Conservation (phyloP, 257 asterid species). For the Plantago ovata region DNA sequence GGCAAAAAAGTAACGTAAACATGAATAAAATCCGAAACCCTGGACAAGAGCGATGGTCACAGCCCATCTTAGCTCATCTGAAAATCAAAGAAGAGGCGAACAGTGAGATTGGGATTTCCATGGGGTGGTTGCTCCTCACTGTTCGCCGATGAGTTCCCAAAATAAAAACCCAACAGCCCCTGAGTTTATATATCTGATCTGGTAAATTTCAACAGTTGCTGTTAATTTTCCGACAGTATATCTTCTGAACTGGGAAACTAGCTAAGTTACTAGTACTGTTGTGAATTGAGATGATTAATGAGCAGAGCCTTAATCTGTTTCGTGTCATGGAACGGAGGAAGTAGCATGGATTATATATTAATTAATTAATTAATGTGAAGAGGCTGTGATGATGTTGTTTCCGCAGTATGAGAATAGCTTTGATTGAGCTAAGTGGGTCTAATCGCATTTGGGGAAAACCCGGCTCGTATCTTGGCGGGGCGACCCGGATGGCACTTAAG, state of each 20-base stretch:
- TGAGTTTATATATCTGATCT: no score
- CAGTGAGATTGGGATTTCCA: not conserved
- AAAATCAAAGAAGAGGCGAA: not conserved
- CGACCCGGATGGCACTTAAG: constrained; percentile 13
- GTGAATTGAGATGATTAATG: no score
- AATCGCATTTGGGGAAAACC: not conserved
- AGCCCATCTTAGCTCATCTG: not conserved
- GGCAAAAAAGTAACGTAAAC: not conserved
- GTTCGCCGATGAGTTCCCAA: constrained; percentile 7
- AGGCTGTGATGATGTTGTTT: constrained; percentile 25
- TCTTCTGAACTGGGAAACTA: no score
- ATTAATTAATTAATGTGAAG: no score
- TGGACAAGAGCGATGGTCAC: not conserved
- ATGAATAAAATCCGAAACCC: not conserved
- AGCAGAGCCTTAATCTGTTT: no score
- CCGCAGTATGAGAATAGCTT: not conserved
- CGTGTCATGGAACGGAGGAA: no score
- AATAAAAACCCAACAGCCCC: constrained; percentile 2
- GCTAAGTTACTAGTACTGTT: no score
- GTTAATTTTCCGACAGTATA: no score
- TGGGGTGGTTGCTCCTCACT: constrained; percentile 15
- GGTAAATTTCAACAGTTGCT: no score
- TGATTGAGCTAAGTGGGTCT: not conserved
- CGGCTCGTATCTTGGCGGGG: constrained; percentile 26
- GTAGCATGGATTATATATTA: no score